Evolutionary conservation across 2,329 filamentous ascomycete genomes (phyloP), one percentile per base, ranked within the genome.

Genomic region (Aspergillus fijiensis): DNA sequence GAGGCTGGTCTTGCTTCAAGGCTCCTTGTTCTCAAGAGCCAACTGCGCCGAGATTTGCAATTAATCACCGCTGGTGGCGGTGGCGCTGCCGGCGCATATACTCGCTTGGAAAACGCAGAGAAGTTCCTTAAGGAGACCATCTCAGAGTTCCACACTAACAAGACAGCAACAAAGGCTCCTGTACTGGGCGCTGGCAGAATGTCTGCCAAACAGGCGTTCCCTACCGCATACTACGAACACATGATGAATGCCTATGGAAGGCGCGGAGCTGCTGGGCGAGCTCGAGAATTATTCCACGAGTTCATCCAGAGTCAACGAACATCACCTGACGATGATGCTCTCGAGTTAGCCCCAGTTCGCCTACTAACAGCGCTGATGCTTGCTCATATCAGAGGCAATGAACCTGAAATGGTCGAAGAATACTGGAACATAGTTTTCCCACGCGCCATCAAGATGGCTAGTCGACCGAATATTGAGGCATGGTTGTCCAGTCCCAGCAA

Each of bases 361-460:
- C 76, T 93, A 57, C 76, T 90, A 23, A 81, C 82, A 53, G 82
- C 87, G 9, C 75, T 94, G 60, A 93, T 96, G 89, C 78, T 82
- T 23, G 82, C 86, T 0, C 84, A 90, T 69, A 77, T 86, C 49
- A 78, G 81, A 55, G 83, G 87, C 19, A 76, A 80, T 45, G 81
- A 87, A 23, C 83, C 86, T 65, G 78, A 83, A 5, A 81, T 85
- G 55, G 86, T 94, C 21, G 82, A 85, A 63, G 74, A 82, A 50
- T 87, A 85, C 54, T 96, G 92, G 91, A 66, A 83, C 1, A 73
- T 87, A 27, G 82, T 87, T 2, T 81, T 89, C 58, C 67, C 79
- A 5, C 81, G 82, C 61, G 84, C 83, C 1, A 76, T 81, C 57
- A 74, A 78, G 42, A 74, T 79, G 49, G 80, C 68, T 49, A 71